Percentiles rank a stretch among this genome's conserved stretches.
Evolutionary conservation across 495 filamentous ascomycete species (phyloP).

Genomic region (Trichoderma reesei): DNA sequence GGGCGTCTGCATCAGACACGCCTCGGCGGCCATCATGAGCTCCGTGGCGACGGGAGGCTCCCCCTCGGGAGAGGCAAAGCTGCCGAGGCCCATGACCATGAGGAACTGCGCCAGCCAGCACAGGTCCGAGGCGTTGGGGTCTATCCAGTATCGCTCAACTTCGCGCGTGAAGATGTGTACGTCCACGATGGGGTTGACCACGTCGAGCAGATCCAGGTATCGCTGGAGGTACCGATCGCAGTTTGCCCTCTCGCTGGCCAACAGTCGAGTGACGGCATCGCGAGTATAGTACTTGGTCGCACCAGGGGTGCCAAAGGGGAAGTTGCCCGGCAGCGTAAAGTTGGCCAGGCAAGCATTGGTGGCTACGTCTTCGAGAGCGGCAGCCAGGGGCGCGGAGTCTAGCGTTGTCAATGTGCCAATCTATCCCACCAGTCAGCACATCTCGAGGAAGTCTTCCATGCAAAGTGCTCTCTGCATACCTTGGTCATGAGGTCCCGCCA

Average conservation of each 20-base stretch:
- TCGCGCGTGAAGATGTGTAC: conserved; percentile 40
- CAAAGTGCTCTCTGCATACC: background rate
- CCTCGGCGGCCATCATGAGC: conserved; percentile 42
- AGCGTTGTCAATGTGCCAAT: conserved; percentile 6
- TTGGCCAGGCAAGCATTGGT: conserved; percentile 11
- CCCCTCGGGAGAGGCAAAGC: conserved; percentile 16
- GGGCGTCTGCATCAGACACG: conserved; percentile 37
- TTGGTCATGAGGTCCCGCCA: conserved; percentile 11
- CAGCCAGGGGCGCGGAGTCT: conserved; percentile 6
- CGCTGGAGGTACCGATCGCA: conserved; percentile 2
- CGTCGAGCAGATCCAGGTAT: conserved; percentile 27
- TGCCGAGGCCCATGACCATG: conserved; percentile 39
- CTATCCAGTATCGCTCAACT: conserved; percentile 37
- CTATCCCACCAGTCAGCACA: conserved; percentile 4
- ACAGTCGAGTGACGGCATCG: conserved; percentile 7
- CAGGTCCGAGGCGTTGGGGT: conserved; percentile 20
- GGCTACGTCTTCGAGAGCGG: conserved; percentile 10
- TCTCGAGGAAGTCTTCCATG: background rate
- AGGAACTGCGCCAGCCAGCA: conserved; percentile 35
- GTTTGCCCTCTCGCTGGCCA: conserved; percentile 8
- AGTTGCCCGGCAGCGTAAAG: conserved; percentile 11
- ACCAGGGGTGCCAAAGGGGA: conserved; percentile 8
- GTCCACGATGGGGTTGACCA: conserved; percentile 45
- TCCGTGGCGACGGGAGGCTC: conserved; percentile 20
- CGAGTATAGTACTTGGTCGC: conserved; percentile 10